Conservation (phyloP, 495 filamentous ascomycete species). For the Daldinia loculata region DNA sequence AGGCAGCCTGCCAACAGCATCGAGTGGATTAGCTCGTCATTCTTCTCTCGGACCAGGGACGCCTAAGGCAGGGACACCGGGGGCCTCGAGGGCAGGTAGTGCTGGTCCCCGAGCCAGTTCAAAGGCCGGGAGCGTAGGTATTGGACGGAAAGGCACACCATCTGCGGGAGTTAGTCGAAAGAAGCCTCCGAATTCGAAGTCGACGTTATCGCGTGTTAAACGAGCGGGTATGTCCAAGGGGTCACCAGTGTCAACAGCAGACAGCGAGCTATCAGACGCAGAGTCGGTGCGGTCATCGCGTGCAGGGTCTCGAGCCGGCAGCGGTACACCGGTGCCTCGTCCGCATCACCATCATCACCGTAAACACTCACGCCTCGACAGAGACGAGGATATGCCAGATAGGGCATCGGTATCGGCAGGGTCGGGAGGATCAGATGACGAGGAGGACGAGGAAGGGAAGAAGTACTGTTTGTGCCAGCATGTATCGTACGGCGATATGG, state of each 20-base stretch:
- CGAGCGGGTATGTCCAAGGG: constrained; percentile 62
- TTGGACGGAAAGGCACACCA: constrained; percentile 69
- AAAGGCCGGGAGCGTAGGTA: constrained; percentile 51
- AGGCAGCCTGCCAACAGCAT: constrained; percentile 70
- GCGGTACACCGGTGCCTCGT: constrained; percentile 58
- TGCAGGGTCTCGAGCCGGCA: constrained; percentile 47
- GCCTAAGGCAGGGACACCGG: constrained; percentile 78
- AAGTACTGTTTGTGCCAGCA: constrained; percentile 94
- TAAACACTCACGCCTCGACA: constrained; percentile 46
- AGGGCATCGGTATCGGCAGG: constrained; percentile 56
- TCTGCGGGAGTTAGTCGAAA: constrained; percentile 63
- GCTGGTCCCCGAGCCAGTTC: constrained; percentile 69
- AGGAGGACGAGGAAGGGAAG: constrained; percentile 85
- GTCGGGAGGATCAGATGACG: constrained; percentile 72
- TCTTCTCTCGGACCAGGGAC: constrained; percentile 85
- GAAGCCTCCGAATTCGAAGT: constrained; percentile 66
- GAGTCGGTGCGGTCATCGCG: constrained; percentile 62
- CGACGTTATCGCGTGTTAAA: constrained; percentile 62
- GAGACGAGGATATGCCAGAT: constrained; percentile 50
- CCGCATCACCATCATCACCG: constrained; percentile 57
- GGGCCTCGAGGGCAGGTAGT: constrained; percentile 70
- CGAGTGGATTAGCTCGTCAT: constrained; percentile 79
- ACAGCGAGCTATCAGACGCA: constrained; percentile 73
- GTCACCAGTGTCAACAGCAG: constrained; percentile 64
- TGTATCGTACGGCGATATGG: constrained; percentile 96